Percentiles rank a stretch among this genome's conserved stretches.
These are phyloP conservation scores for Maudiozyma bulderi DNA, from an alignment of 805 yeast species.

Conservation along the genomic window DNA sequence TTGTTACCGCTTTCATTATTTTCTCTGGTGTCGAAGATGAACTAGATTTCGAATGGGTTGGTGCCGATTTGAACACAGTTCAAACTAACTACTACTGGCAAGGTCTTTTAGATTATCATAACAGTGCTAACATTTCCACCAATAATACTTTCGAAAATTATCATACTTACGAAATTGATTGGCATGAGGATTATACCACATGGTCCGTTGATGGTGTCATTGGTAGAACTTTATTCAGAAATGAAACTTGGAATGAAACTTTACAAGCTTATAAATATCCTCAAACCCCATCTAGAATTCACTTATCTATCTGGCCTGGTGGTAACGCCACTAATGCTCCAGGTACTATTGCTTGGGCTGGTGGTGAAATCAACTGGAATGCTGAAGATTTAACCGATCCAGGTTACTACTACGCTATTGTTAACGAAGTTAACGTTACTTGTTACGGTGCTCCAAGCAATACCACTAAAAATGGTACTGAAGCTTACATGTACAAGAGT, in stretches of 20 bases:
- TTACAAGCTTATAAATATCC: slow-evolving; percentile 48
- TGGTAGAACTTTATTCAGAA: slow-evolving; percentile 55
- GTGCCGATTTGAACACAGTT: slow-evolving; percentile 53
- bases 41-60: slow-evolving; percentile 81
- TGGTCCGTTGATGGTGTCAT: slow-evolving; percentile 68
- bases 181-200: slow-evolving; percentile 60
- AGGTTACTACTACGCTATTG: slow-evolving; percentile 71
- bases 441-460: slow-evolving; percentile 67
- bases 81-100: slow-evolving; percentile 77
- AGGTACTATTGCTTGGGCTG: slow-evolving; percentile 78
- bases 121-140: slow-evolving; percentile 36
- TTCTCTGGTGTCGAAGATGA: slow-evolving; percentile 85
- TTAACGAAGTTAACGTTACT: slow-evolving; percentile 50
- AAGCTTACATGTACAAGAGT: slow-evolving; percentile 46
- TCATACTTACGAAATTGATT: slow-evolving; percentile 71
- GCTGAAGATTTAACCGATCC: slow-evolving; percentile 58
- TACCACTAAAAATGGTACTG: slow-evolving; percentile 36
- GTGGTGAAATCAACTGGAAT: slow-evolving; percentile 81
- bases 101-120: slow-evolving; percentile 60
- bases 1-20: slow-evolving; percentile 70
- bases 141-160: slow-evolving; percentile 53
- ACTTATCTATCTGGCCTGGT: slow-evolving; percentile 72
- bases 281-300: slow-evolving; percentile 66
- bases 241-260: slow-evolving; percentile 56
- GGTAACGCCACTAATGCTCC: slow-evolving; percentile 43